phyloP scores from a whole-genome alignment of 352 stramenopile genomes.

The Globisporangium parvum region DNA sequence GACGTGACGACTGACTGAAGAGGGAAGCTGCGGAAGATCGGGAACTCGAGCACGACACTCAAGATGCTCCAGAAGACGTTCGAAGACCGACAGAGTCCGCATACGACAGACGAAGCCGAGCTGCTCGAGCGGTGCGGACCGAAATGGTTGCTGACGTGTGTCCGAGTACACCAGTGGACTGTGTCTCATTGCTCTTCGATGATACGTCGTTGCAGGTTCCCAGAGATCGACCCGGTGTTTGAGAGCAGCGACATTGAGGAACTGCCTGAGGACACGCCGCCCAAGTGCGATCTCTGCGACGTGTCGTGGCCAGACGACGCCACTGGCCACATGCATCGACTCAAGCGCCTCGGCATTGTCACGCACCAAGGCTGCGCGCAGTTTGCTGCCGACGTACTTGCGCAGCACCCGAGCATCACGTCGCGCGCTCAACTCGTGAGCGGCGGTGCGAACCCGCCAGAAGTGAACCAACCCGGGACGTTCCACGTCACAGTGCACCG shows the following conservation, averaged over 20 bases:
- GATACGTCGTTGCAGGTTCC: constrained; percentile 21
- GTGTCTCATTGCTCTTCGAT: neutral
- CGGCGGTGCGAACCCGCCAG: constrained; percentile 32
- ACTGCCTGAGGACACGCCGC: constrained; percentile 20
- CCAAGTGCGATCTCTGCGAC: constrained; percentile 73
- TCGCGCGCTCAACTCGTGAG: constrained; percentile 42
- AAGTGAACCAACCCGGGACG: constrained; percentile 60
- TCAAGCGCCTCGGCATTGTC: constrained; percentile 43
- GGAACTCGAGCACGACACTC: constrained; percentile 52
- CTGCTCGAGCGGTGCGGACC: constrained; percentile 28
- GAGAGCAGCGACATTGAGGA: constrained; percentile 52
- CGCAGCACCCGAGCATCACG: constrained; percentile 45
- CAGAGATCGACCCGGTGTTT: constrained; percentile 69
- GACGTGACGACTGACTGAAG: constrained; percentile 14
- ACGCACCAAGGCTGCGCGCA: constrained; percentile 70
- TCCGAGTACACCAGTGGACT: neutral
- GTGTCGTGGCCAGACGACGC: constrained; percentile 77
- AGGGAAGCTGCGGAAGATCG: constrained; percentile 64
- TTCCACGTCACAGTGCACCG: constrained; percentile 74
- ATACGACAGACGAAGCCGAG: constrained; percentile 32
- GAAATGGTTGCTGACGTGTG: neutral
- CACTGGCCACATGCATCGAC: constrained; percentile 43
- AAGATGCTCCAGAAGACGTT: constrained; percentile 71
- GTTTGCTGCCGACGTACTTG: constrained; percentile 68
- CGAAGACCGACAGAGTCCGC: constrained; percentile 45